These are phyloP conservation scores for Penicillium turbatum DNA, from an alignment of 495 filamentous ascomycete species.

Conservation along the genomic window DNA sequence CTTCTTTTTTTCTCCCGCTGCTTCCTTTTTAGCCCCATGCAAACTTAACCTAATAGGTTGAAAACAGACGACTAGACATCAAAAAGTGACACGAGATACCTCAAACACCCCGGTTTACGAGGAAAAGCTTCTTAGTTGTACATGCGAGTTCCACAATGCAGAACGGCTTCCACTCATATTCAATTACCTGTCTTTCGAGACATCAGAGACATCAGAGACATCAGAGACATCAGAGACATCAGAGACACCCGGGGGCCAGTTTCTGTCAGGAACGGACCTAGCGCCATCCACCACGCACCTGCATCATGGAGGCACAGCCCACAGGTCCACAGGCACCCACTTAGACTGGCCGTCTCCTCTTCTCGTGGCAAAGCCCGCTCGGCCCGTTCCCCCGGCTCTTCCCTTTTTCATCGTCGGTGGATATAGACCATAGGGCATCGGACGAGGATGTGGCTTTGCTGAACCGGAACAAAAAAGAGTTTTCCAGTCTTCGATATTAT, in stretches of 20 bases:
- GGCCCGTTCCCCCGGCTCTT: slow-evolving; percentile 30
- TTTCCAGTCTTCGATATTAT: not conserved
- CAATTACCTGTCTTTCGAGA: not conserved
- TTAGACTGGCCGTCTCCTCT: not conserved
- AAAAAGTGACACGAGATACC: not conserved
- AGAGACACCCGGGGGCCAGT: slow-evolving; percentile 4
- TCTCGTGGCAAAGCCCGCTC: slow-evolving; percentile 21
- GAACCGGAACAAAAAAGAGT: slow-evolving; percentile 4
- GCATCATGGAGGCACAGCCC: not conserved
- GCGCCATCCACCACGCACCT: slow-evolving; percentile 4
- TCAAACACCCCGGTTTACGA: not conserved
- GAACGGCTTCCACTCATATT: not conserved
- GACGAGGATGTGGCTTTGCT: not conserved
- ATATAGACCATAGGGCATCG: slow-evolving; percentile 8
- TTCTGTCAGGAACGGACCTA: slow-evolving; percentile 12
- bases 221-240: not conserved
- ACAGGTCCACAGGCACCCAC: slow-evolving; percentile 1
- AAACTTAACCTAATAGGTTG: not conserved
- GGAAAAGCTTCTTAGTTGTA: not conserved
- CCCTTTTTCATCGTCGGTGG: slow-evolving; percentile 15
- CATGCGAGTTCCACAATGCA: slow-evolving; percentile 8
- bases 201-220: not conserved
- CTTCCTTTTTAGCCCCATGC: not conserved
- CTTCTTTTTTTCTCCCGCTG: too few relatives aligned
- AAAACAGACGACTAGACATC: not conserved